These are phyloP conservation scores for Alternaria angustiovoidea DNA, from an alignment of 2,329 filamentous ascomycete species.

Conservation along the genomic window DNA sequence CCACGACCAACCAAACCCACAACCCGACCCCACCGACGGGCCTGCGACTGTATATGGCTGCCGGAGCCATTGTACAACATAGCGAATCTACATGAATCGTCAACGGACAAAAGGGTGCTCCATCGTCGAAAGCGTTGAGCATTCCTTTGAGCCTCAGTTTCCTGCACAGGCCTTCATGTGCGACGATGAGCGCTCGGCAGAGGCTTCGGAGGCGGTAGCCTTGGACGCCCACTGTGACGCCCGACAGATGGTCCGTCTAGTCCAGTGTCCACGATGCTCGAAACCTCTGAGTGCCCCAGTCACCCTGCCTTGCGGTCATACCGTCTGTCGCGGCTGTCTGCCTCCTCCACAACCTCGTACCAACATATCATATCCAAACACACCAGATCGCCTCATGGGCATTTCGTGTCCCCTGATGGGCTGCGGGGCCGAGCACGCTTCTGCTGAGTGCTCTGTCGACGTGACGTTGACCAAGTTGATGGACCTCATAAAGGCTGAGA, in stretches of 20 bases:
- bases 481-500: constrained; percentile 59
- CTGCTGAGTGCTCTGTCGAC: constrained; percentile 79
- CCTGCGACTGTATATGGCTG: constrained; percentile 32
- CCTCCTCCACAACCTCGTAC: constrained; percentile 70
- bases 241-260: constrained; percentile 72
- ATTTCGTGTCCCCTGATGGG: constrained; percentile 76
- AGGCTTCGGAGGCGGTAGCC: constrained; percentile 46
- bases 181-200: constrained; percentile 45
- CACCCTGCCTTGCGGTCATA: constrained; percentile 82
- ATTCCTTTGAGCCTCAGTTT: constrained; percentile 38
- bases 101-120: constrained; percentile 44
- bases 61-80: constrained; percentile 22
- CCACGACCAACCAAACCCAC: constrained; percentile 14
- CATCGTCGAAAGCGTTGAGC: constrained; percentile 43
- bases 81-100: constrained; percentile 47
- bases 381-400: constrained; percentile 70
- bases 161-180: constrained; percentile 54
- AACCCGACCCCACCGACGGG: constrained; percentile 8
- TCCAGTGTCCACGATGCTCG: constrained; percentile 81
- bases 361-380: constrained; percentile 80
- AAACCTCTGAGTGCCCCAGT: constrained; percentile 72
- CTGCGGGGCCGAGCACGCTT: constrained; percentile 75
- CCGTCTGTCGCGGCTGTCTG: constrained; percentile 77
- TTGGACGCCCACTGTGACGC: constrained; percentile 64
- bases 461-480: constrained; percentile 78